Conservation (phyloP, 192 early-diverging fungal genomes). For the Lunasporangiospora selenospora region DNA sequence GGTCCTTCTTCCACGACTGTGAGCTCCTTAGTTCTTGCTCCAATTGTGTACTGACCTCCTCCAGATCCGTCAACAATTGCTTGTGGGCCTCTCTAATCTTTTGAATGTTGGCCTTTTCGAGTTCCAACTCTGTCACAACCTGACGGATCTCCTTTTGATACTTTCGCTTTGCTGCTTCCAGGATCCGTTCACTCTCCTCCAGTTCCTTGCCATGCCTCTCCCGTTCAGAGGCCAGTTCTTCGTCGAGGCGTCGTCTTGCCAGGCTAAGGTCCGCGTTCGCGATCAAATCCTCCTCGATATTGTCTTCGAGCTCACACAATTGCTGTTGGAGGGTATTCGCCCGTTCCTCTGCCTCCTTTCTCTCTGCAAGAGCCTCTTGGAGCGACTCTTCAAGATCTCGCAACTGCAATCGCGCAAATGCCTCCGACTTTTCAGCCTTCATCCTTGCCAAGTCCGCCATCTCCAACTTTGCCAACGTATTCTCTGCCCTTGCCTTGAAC, state of each 20-base stretch:
- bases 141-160: slow-evolving; percentile 82
- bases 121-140: slow-evolving; percentile 75
- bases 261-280: slow-evolving; percentile 68
- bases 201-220: slow-evolving; percentile 72
- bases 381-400: slow-evolving; percentile 68
- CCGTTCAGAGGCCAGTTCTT: slow-evolving; percentile 67
- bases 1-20: slow-evolving; percentile 71
- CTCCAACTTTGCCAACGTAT: slow-evolving; percentile 55
- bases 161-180: slow-evolving; percentile 73
- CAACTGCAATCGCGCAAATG: slow-evolving; percentile 58
- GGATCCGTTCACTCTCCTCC: slow-evolving; percentile 71
- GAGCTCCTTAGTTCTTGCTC: slow-evolving; percentile 70
- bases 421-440: slow-evolving; percentile 75
- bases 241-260: slow-evolving; percentile 72
- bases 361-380: slow-evolving; percentile 60
- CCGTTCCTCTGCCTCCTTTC: slow-evolving; percentile 66
- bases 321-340: slow-evolving; percentile 66
- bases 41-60: slow-evolving; percentile 57
- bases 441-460: slow-evolving; percentile 64
- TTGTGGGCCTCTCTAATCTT: slow-evolving; percentile 71
- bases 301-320: slow-evolving; percentile 67
- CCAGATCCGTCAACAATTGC: slow-evolving; percentile 66
- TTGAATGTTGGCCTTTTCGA: slow-evolving; percentile 61
- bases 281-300: slow-evolving; percentile 70
- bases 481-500: slow-evolving; percentile 57